Conservation (phyloP, 2,329 filamentous ascomycete species). For the Tympanopsis confertula region DNA sequence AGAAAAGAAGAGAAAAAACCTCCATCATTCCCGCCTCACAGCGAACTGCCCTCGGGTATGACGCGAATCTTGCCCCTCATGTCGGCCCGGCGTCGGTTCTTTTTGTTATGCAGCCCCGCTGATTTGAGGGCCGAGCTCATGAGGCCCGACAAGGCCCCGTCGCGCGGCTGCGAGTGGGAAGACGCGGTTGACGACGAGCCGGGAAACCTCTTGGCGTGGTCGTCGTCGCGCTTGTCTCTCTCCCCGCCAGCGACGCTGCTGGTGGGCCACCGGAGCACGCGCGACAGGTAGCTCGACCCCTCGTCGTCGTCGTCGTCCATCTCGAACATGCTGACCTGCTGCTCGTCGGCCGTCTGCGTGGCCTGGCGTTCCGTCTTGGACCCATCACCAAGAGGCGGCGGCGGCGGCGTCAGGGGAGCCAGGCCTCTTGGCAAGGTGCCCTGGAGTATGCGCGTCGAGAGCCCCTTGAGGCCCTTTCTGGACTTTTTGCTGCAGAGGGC, state of each 20-base stretch:
- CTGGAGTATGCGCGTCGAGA: background rate
- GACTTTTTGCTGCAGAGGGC: no score
- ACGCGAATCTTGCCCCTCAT: conserved; percentile 1
- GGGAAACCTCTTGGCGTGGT: conserved; percentile 1
- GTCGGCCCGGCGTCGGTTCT: conserved; percentile 1
- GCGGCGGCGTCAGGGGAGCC: background rate
- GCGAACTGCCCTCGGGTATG: background rate
- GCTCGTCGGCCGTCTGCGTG: background rate
- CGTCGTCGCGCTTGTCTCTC: conserved; percentile 1
- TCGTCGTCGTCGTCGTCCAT: background rate
- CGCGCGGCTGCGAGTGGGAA: background rate
- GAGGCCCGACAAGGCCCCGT: background rate
- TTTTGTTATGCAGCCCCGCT: background rate
- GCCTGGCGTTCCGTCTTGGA: background rate
- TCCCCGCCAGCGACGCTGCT: no score
- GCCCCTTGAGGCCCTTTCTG: background rate
- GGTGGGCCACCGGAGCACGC: background rate
- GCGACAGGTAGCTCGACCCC: background rate
- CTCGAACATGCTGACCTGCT: background rate
- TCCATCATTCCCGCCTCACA: conserved; percentile 4
- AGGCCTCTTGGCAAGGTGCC: background rate
- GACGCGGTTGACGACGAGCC: conserved; percentile 3
- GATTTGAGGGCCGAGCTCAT: background rate
- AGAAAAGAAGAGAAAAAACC: conserved; percentile 5
- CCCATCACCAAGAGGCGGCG: background rate